Conservation (phyloP, 805 yeast species). For the Wickerhamomyces bisporus region DNA sequence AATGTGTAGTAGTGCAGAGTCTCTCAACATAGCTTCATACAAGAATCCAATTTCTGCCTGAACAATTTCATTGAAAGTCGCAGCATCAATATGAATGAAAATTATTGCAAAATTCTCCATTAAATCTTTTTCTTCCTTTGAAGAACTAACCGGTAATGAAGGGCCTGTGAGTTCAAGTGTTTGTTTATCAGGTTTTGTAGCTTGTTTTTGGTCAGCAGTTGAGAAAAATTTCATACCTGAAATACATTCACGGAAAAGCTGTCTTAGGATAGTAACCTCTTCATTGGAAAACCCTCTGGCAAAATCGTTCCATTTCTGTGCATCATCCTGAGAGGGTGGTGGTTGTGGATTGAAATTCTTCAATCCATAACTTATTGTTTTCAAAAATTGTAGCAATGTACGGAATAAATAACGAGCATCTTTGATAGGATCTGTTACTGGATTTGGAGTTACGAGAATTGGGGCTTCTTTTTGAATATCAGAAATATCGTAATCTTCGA, state of each 20-base stretch:
- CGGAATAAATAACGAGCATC: slow-evolving; percentile 87
- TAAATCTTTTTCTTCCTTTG: slow-evolving; percentile 89
- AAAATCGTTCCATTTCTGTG: slow-evolving; percentile 73
- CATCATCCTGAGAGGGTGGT: slow-evolving; percentile 39
- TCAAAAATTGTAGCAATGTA: slow-evolving; percentile 83
- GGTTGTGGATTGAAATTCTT: slow-evolving; percentile 89
- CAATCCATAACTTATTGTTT: slow-evolving; percentile 83
- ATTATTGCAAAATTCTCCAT: slow-evolving; percentile 95
- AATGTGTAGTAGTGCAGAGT: slow-evolving; percentile 81
- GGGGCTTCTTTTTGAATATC: slow-evolving; percentile 50
- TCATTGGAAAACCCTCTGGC: slow-evolving; percentile 82
- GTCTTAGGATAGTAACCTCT: slow-evolving; percentile 72
- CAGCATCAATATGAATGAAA: slow-evolving; percentile 89
- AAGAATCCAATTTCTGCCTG: slow-evolving; percentile 73
- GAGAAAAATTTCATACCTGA: slow-evolving; percentile 77
- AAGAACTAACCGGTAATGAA: slow-evolving; percentile 75
- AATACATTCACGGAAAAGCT: slow-evolving; percentile 79
- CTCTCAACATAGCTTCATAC: slow-evolving; percentile 72
- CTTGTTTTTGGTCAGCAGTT: slow-evolving; percentile 24
- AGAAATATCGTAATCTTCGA: slow-evolving; percentile 31
- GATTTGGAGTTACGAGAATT: slow-evolving; percentile 46
- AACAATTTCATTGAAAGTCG: slow-evolving; percentile 90
- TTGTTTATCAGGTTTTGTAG: slow-evolving; percentile 19
- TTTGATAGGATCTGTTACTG: slow-evolving; percentile 60
- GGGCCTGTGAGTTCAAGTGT: slow-evolving; percentile 57